A percentile compares a stretch with the other conserved stretches of the same genome.
phyloP scores from a whole-genome alignment of 129 eudicot genomes.

The Saposhnikovia divaricata region DNA sequence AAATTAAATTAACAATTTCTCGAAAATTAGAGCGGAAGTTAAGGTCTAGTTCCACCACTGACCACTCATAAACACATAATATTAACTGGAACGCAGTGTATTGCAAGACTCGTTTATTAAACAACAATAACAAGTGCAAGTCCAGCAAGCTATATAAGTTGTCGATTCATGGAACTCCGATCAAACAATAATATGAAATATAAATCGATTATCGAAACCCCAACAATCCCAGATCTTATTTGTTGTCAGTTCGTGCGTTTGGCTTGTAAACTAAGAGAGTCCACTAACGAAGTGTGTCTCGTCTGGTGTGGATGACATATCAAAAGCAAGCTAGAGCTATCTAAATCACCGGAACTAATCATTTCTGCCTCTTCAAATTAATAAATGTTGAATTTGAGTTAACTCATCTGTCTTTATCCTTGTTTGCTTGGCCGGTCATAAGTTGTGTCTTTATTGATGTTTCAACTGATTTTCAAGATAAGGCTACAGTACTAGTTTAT shows the following conservation, averaged over 20 bases:
- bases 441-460: background rate
- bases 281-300: background rate
- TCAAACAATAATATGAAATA: background rate
- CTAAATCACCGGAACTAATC: background rate
- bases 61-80: no score
- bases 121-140: no score
- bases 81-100: no score
- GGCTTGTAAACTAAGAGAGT: background rate
- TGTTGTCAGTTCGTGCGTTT: background rate
- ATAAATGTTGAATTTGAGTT: background rate
- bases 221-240: background rate
- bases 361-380: background rate
- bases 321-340: background rate
- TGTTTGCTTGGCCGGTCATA: background rate
- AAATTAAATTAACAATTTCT: no score
- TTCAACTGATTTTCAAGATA: background rate
- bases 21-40: no score
- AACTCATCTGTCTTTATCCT: background rate
- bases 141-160: background rate
- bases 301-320: background rate
- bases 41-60: no score
- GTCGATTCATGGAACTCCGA: background rate
- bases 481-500: background rate
- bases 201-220: background rate
- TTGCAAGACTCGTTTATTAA: background rate